phyloP scores from a whole-genome alignment of 2,329 filamentous ascomycete species.

The Mycosphaerella sp. region DNA sequence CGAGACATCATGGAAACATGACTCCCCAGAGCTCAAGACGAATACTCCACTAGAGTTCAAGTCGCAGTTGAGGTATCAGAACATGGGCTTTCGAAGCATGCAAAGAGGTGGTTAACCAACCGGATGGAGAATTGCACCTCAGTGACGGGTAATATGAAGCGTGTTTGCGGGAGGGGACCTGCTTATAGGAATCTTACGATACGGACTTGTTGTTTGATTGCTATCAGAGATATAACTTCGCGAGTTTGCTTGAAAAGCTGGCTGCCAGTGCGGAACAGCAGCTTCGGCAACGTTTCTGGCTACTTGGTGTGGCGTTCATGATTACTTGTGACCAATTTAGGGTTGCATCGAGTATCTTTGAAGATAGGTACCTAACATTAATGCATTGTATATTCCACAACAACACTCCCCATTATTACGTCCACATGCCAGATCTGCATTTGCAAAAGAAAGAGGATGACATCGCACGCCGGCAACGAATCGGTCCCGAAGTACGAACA shows the following conservation, averaged over 20 bases:
- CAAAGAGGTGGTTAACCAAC: not conserved
- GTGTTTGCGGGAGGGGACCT: not conserved
- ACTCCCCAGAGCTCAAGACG: not conserved
- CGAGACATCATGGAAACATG: not conserved
- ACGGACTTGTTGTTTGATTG: not conserved
- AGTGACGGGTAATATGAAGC: not conserved
- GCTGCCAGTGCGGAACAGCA: slow-evolving; percentile 13
- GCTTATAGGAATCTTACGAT: not conserved
- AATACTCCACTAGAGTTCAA: not conserved
- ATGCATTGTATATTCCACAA: too few relatives aligned
- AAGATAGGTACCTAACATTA: not conserved
- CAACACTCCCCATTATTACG: too few relatives aligned
- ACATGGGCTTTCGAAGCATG: not conserved
- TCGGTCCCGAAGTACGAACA: not conserved
- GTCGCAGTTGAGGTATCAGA: not conserved
- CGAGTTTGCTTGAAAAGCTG: slow-evolving; percentile 2
- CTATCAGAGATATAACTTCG: not conserved
- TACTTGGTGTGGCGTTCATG: not conserved
- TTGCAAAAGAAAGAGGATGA: not conserved
- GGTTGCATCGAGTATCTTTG: not conserved
- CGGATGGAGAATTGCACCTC: not conserved
- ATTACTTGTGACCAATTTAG: not conserved
- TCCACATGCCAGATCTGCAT: too few relatives aligned
- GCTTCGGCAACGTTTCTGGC: slow-evolving; percentile 1
- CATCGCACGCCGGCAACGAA: not conserved